Evolutionary conservation across 495 filamentous ascomycete species (phyloP).

Genomic region (Penicillium roqueforti): DNA sequence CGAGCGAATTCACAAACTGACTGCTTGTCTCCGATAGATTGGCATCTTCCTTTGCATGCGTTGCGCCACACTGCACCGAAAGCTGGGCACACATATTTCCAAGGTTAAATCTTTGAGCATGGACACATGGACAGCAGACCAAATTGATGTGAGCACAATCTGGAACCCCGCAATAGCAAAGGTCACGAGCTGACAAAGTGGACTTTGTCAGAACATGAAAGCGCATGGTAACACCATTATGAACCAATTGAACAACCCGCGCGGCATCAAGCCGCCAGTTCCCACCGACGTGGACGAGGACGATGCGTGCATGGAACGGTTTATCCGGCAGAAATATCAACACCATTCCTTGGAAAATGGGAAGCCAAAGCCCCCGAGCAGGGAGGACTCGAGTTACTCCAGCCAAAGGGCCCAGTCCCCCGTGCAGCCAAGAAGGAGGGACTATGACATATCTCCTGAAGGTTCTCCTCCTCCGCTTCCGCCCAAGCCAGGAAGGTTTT

Average conservation of each 20-base stretch:
- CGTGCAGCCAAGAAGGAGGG: constrained; percentile 6
- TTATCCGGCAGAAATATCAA: constrained; percentile 91
- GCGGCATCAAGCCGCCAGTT: constrained; percentile 71
- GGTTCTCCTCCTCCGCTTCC: constrained; percentile 74
- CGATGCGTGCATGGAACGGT: constrained; percentile 88
- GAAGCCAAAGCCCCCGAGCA: constrained; percentile 44
- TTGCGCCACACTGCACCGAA: constrained; percentile 92
- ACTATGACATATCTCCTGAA: constrained; percentile 30
- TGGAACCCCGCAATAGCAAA: background rate
- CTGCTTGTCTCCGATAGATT: constrained; percentile 52
- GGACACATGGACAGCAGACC: constrained; percentile 93
- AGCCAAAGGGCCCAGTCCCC: constrained; percentile 19
- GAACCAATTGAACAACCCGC: constrained; percentile 84
- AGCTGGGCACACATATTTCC: constrained; percentile 94
- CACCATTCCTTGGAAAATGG: constrained; percentile 54
- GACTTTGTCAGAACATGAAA: constrained; percentile 71
- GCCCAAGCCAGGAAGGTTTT: constrained; percentile 73
- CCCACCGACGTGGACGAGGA: constrained; percentile 88
- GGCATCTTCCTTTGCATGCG: constrained; percentile 97
- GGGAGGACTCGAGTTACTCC: constrained; percentile 37
- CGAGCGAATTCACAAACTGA: constrained; percentile 20
- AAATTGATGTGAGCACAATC: constrained; percentile 73
- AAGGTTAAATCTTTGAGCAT: constrained; percentile 98
- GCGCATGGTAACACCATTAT: constrained; percentile 78
- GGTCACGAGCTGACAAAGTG: constrained; percentile 15